Base-by-base conservation (phyloP, 257 asterid species). In the Primulina huaijiensis region DNA sequence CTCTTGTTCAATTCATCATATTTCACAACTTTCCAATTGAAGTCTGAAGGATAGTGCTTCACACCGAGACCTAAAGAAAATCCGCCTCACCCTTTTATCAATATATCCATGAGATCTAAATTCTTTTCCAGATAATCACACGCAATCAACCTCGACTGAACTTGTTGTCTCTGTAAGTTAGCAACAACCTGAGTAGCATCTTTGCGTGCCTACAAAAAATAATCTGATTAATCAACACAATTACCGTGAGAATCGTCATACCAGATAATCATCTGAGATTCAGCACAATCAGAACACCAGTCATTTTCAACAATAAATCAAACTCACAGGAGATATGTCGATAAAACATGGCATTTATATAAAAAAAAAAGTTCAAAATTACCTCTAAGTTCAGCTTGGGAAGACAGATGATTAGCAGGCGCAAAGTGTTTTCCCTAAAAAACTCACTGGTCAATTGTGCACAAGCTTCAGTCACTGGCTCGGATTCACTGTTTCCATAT, bases 101-200 rank as follows among this genome's bases (percentile, higher is more conserved):
- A 79, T 72, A 77, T 74, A 82, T 94, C 95, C 95, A 94, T 75
- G 78, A 94, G 90, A 82, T 94, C 99, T 60, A 88, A 70, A 80
- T 94, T 94, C 74, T 85, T 87, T 78, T 94, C 97, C 92, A 91
- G 80, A 85, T 90, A 91, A 74, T 94, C 93, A 68, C 95, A 94
- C 43, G 97, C 99, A 78, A 91, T 91, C 88, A 94, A 64, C 82
- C 88, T 84, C 7, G 99, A 94, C 1, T 94, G 96, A 75, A 94
- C 99, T 77, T 90, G 97, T 67, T 94, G 99, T 85, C 99, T 88
- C 81, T 94, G 99, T 82, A 94, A 81, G 83, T 94, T 94, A 21
- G 99, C 95, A 78, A 94, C 97, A 72, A 94, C 96, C 78, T 89
- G 97, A 5, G 97, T 87, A 62, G 95, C 97, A 83, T 91, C 99